These are phyloP conservation scores for Botrytis aclada DNA, from an alignment of 2,329 filamentous ascomycete species.

Conservation along the genomic window DNA sequence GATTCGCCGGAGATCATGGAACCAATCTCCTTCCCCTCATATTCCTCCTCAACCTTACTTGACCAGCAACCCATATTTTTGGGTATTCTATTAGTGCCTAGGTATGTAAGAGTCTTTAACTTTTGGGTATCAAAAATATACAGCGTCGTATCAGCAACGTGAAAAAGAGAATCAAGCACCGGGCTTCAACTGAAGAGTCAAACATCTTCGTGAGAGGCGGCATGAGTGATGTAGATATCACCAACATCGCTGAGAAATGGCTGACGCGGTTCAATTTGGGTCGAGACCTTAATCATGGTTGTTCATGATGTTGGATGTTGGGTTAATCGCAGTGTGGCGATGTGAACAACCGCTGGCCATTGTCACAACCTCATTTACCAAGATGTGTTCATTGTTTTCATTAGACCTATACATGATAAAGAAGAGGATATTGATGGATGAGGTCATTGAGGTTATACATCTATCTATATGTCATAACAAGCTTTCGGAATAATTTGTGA, in stretches of 20 bases:
- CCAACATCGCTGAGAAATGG: not conserved
- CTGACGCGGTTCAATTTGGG: not conserved
- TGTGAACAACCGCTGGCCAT: slow-evolving; percentile 3
- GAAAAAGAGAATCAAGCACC: not conserved
- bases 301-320: slow-evolving; percentile 11
- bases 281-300: not conserved
- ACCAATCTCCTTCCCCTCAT: not conserved
- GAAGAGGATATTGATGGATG: not conserved
- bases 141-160: not conserved
- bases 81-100: not conserved
- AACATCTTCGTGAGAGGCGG: not conserved
- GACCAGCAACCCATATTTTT: slow-evolving; percentile 5
- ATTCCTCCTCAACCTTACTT: not conserved
- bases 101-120: not conserved
- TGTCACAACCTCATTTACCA: not conserved
- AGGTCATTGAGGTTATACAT: not conserved
- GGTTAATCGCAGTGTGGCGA: not conserved
- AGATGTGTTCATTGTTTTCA: not conserved
- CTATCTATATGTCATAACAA: not conserved
- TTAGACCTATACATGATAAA: too few relatives aligned
- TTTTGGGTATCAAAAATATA: not conserved
- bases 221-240: not conserved
- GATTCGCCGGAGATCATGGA: not conserved
- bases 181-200: not conserved
- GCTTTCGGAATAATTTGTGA: not conserved